phyloP scores from a whole-genome alignment of 2,329 filamentous ascomycete species.

The Diaporthe sp. region DNA sequence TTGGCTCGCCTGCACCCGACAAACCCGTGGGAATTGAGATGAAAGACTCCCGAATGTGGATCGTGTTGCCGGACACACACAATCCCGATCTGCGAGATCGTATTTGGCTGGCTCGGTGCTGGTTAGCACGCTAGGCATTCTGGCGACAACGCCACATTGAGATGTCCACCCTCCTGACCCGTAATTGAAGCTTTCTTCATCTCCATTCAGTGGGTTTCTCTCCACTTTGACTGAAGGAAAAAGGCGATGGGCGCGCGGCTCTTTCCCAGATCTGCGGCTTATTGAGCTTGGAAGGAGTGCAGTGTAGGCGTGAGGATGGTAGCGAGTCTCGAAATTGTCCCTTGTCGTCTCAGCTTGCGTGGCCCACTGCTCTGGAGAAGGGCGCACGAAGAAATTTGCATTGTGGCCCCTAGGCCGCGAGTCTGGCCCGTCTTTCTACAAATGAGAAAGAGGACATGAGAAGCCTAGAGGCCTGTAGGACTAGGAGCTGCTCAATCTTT shows the following conservation, averaged over 20 bases:
- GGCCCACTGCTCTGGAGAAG: neutral
- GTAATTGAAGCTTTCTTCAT: constrained; percentile 21
- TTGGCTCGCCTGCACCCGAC: neutral
- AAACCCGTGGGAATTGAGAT: neutral
- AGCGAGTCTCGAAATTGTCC: constrained; percentile 15
- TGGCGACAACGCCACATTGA: neutral
- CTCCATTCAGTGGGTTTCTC: neutral
- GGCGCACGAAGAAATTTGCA: neutral
- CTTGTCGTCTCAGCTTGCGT: constrained; percentile 20
- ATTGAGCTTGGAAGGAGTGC: neutral
- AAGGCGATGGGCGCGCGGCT: no score
- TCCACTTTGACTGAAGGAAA: neutral
- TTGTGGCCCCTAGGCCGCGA: neutral
- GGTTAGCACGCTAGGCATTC: neutral
- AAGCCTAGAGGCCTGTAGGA: neutral
- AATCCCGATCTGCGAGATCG: neutral
- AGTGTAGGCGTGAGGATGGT: neutral
- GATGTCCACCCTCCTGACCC: neutral
- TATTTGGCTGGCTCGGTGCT: neutral
- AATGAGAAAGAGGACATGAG: neutral
- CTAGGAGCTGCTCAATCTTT: neutral
- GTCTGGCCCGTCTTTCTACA: neutral
- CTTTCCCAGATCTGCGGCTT: neutral
- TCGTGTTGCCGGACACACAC: neutral
- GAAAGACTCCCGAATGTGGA: neutral